Evolutionary conservation across 768 basidiomycete genomes (phyloP).

Genomic region (Boletus sp.): DNA sequence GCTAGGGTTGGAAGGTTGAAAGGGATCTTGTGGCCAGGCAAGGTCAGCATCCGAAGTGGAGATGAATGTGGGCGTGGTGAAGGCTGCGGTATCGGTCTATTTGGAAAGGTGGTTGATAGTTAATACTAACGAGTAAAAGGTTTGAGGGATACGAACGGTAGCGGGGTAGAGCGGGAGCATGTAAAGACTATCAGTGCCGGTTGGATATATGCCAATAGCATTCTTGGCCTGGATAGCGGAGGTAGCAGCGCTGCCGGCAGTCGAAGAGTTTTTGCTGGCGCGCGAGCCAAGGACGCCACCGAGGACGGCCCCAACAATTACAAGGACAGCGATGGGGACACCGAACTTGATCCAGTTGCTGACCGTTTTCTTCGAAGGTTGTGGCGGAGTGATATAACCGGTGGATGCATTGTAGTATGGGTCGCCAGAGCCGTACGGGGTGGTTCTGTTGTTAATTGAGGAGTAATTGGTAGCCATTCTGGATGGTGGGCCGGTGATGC

Average conservation of each 20-base stretch:
- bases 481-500: conserved; percentile 16
- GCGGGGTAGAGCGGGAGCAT: conserved; percentile 85
- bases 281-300: conserved; percentile 80
- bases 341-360: conserved; percentile 79
- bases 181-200: conserved; percentile 74
- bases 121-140: not conserved
- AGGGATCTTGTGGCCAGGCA: conserved; percentile 81
- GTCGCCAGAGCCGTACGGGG: conserved; percentile 60
- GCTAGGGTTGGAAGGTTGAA: conserved; percentile 58
- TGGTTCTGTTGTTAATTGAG: conserved; percentile 29
- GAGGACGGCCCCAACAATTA: conserved; percentile 64
- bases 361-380: conserved; percentile 45
- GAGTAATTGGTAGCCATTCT: conserved; percentile 42
- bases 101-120: not conserved
- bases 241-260: conserved; percentile 37
- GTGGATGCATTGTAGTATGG: conserved; percentile 69
- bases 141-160: conserved; percentile 56
- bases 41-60: conserved; percentile 47
- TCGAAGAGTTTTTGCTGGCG: conserved; percentile 37
- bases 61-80: conserved; percentile 68
- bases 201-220: conserved; percentile 65
- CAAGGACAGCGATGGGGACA: conserved; percentile 58
- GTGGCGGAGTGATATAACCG: conserved; percentile 57
- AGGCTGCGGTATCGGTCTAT: conserved; percentile 74
- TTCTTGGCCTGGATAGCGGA: conserved; percentile 58